Evolutionary conservation across 495 filamentous ascomycete species (phyloP).

Genomic region (Usnea hakonensis): DNA sequence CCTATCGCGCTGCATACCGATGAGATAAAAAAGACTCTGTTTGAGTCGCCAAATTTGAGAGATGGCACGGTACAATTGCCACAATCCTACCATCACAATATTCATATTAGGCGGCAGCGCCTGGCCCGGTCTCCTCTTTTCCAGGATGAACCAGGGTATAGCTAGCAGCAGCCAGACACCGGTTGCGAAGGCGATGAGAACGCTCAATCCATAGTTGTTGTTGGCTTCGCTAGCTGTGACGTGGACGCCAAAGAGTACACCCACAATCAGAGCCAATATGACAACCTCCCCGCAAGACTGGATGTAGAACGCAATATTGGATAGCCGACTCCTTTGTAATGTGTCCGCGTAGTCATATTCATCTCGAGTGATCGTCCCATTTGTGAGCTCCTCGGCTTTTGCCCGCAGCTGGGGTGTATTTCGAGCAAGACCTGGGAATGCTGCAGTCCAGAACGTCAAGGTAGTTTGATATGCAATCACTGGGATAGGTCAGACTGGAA

Average conservation of each 20-base stretch:
- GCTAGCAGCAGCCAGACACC: slow-evolving; percentile 55
- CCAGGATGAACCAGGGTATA: slow-evolving; percentile 56
- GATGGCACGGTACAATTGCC: slow-evolving; percentile 50
- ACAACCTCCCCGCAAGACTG: slow-evolving; percentile 53
- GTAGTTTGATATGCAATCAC: slow-evolving; percentile 60
- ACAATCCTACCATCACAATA: slow-evolving; percentile 48
- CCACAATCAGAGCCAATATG: slow-evolving; percentile 55
- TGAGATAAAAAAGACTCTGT: slow-evolving; percentile 55
- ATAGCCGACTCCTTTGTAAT: slow-evolving; percentile 52
- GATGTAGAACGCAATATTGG: slow-evolving; percentile 55
- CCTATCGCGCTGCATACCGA: slow-evolving; percentile 33
- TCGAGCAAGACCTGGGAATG: slow-evolving; percentile 54
- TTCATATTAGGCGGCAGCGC: slow-evolving; percentile 36
- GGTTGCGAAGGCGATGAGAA: slow-evolving; percentile 55
- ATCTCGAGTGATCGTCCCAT: slow-evolving; percentile 45
- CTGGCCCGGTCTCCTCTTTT: slow-evolving; percentile 55
- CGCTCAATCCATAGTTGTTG: slow-evolving; percentile 59
- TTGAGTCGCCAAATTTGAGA: slow-evolving; percentile 55
- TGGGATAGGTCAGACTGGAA: slow-evolving; percentile 1
- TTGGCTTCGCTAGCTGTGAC: slow-evolving; percentile 49
- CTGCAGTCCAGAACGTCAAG: slow-evolving; percentile 60
- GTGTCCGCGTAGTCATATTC: slow-evolving; percentile 56
- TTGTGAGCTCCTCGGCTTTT: slow-evolving; percentile 44
- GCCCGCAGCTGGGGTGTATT: slow-evolving; percentile 48
- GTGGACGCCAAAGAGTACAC: slow-evolving; percentile 52